Conservation (phyloP, 257 asterid genomes). For the Nicotiana sylvestris region DNA sequence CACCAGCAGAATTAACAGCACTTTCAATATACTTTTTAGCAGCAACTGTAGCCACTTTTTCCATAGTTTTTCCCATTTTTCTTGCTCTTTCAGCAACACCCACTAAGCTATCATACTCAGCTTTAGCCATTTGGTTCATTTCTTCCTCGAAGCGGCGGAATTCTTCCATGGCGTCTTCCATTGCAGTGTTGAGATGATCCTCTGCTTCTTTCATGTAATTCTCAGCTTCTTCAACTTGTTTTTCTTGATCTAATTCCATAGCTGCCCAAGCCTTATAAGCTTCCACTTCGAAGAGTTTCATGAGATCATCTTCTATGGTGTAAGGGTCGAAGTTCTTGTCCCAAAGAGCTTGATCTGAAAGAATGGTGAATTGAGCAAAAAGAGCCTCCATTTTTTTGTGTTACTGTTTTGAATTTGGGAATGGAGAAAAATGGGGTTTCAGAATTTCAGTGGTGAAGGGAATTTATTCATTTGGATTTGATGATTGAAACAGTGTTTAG, state of each 20-base stretch:
- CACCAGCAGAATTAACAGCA: constrained; percentile 65
- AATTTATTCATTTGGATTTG: not conserved
- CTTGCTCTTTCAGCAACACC: constrained; percentile 49
- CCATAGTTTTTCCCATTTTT: constrained; percentile 52
- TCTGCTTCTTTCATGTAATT: constrained; percentile 42
- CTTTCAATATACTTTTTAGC: constrained; percentile 75
- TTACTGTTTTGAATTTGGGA: not conserved
- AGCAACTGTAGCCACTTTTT: constrained; percentile 55
- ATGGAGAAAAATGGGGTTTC: not conserved
- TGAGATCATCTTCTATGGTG: constrained; percentile 54
- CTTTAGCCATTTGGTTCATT: constrained; percentile 38
- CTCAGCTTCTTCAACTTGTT: constrained; percentile 35
- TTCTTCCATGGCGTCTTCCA: constrained; percentile 94
- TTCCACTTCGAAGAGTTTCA: constrained; percentile 79
- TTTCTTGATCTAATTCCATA: constrained; percentile 53
- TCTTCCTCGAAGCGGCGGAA: constrained; percentile 72
- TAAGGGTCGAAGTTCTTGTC: constrained; percentile 76
- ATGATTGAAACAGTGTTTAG: not conserved
- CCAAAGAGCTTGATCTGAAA: constrained; percentile 54
- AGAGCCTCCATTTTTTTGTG: constrained; percentile 68
- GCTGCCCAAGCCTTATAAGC: constrained; percentile 89
- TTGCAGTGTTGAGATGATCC: constrained; percentile 55
- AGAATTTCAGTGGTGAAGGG: not conserved
- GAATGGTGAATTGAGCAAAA: constrained; percentile 53
- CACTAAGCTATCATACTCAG: constrained; percentile 48